These are phyloP conservation scores for Vaccinium macrocarpon DNA, from an alignment of 148 eudicot species.

Conservation along the genomic window DNA sequence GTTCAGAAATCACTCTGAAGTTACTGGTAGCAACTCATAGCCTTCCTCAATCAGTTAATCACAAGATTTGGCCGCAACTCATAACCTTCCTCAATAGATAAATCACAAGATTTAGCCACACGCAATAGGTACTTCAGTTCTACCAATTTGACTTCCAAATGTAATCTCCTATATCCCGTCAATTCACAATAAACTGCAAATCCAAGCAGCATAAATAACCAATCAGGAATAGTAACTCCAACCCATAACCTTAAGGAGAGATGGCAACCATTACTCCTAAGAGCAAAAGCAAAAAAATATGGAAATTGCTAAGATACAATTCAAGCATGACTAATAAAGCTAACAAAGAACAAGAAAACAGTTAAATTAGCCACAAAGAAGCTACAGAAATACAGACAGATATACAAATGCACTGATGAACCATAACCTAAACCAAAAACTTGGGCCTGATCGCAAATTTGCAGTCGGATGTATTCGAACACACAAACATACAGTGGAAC, in stretches of 20 bases:
- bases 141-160: slow-evolving; percentile 18
- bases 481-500: not conserved
- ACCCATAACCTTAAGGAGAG: not conserved
- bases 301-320: not conserved
- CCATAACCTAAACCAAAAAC: not conserved
- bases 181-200: slow-evolving; percentile 30
- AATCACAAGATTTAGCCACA: slow-evolving; percentile 18
- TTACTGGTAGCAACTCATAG: slow-evolving; percentile 9
- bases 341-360: not conserved
- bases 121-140: slow-evolving; percentile 6
- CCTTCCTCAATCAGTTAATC: slow-evolving; percentile 20
- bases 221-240: slow-evolving; percentile 2
- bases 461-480: not conserved
- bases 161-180: not conserved
- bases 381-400: not conserved
- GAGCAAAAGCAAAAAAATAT: not conserved
- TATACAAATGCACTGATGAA: not conserved
- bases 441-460: slow-evolving; percentile 14
- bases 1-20: slow-evolving; percentile 4
- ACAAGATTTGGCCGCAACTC: slow-evolving; percentile 18
- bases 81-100: slow-evolving; percentile 17
- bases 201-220: slow-evolving; percentile 13
- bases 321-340: not conserved
- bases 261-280: not conserved
- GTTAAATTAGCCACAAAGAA: not conserved